A percentile compares a stretch with the other conserved stretches of the same genome.
These are phyloP conservation scores for Ascocoryne sarcoides DNA, from an alignment of 2,329 filamentous ascomycete species.

Conservation along the genomic window DNA sequence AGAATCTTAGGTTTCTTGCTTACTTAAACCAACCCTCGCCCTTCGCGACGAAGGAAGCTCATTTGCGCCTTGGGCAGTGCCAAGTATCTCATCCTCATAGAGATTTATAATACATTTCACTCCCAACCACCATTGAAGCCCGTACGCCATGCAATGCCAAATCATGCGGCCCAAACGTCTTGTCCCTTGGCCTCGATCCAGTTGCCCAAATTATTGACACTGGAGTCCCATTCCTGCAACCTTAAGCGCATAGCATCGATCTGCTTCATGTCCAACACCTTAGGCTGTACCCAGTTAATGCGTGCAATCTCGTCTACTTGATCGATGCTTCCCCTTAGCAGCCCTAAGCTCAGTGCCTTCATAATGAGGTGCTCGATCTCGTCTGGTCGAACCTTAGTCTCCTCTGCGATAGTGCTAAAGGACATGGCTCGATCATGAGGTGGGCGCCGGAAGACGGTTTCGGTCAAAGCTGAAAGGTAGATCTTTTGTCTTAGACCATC, in stretches of 20 bases:
- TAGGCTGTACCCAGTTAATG: conserved; percentile 98
- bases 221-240: conserved; percentile 89
- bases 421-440: conserved; percentile 94
- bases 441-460: conserved; percentile 90
- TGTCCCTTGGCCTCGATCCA: conserved; percentile 93
- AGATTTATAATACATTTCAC: conserved; percentile 25
- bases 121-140: conserved; percentile 13
- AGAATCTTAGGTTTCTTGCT: no score
- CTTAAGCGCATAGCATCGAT: conserved; percentile 86
- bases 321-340: conserved; percentile 87
- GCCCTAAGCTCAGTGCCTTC: conserved; percentile 92
- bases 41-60: conserved; percentile 9
- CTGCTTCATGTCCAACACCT: conserved; percentile 92
- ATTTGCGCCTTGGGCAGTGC: conserved; percentile 7
- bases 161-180: conserved; percentile 86
- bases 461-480: conserved; percentile 88
- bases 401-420: conserved; percentile 77
- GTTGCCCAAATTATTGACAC: conserved; percentile 90
- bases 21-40: no score
- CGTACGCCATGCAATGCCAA: conserved; percentile 24
- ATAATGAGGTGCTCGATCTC: conserved; percentile 98
- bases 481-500: conserved; percentile 94
- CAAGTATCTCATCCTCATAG: conserved; percentile 14
- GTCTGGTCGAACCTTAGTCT: conserved; percentile 83
- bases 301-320: conserved; percentile 90